Evolutionary conservation across 106 monocot genomes (phyloP).

Genomic region (Dioscorea zingiberensis): DNA sequence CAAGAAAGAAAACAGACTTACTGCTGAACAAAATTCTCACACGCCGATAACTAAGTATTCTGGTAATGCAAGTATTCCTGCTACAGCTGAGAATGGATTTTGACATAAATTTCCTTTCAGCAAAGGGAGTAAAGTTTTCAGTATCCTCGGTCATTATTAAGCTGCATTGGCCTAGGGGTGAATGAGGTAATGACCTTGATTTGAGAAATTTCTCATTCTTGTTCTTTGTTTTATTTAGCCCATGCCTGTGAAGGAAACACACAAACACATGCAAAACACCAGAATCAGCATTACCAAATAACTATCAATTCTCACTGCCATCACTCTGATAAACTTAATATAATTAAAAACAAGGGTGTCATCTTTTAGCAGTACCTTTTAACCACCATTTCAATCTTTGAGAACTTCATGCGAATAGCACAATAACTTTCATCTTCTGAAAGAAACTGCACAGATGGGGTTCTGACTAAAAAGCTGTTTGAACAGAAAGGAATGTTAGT

Average conservation of each 20-base stretch:
- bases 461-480: background rate
- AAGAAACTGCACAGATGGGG: background rate
- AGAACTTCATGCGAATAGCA: constrained; percentile 5
- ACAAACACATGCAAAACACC: background rate
- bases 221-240: constrained; percentile 11
- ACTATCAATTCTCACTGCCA: background rate
- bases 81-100: constrained; percentile 9
- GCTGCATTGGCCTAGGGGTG: background rate
- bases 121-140: constrained; percentile 8
- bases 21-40: constrained; percentile 1
- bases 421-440: background rate
- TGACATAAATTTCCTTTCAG: constrained; percentile 8
- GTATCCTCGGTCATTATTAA: constrained; percentile 3
- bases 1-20: background rate
- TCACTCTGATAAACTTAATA: background rate
- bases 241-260: constrained; percentile 7
- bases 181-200: background rate
- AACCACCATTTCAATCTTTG: constrained; percentile 5
- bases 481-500: too few species aligned
- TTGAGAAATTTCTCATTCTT: constrained; percentile 1
- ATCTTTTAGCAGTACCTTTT: constrained; percentile 5
- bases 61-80: constrained; percentile 11
- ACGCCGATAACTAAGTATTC: constrained; percentile 18
- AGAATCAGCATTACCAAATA: background rate
- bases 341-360: background rate